These are phyloP conservation scores for Mucor racemosus DNA, from an alignment of 371 early-diverging fungal genomes.

Conservation along the genomic window DNA sequence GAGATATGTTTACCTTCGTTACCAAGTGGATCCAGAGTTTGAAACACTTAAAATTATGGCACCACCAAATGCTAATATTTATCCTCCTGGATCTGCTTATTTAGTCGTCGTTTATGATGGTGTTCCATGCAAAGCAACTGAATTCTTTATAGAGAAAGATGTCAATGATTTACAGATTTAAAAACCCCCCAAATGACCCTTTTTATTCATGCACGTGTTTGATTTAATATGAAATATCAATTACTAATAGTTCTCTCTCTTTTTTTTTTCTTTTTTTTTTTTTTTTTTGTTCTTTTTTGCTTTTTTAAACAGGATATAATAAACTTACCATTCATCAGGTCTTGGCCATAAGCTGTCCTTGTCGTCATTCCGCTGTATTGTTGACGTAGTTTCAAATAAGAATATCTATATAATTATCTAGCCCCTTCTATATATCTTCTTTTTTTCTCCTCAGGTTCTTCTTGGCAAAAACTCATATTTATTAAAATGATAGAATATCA, in stretches of 20 bases:
- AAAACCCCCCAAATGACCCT: not conserved
- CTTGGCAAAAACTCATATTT: not conserved
- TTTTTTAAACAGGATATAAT: not conserved
- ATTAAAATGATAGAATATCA: constrained; percentile 4
- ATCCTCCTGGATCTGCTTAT: constrained; percentile 65
- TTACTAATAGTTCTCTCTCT: not conserved
- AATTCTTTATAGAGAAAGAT: constrained; percentile 38
- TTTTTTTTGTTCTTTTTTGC: not conserved
- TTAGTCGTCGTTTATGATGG: constrained; percentile 62
- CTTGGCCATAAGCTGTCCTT: not conserved
- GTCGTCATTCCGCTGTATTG: constrained; percentile 13
- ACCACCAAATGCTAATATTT: constrained; percentile 61
- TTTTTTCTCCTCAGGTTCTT: not conserved
- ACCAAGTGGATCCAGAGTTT: constrained; percentile 28
- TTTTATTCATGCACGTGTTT: not conserved
- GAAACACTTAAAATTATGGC: constrained; percentile 42
- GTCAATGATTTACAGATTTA: constrained; percentile 20
- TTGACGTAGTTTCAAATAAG: constrained; percentile 13
- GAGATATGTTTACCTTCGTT: constrained; percentile 48
- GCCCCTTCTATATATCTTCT: not conserved
- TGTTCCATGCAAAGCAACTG: constrained; percentile 51
- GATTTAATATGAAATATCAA: not conserved
- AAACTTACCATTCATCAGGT: not conserved
- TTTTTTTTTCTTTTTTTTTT: not conserved
- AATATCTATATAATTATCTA: not conserved